These are phyloP conservation scores for Acacia confusa DNA, from an alignment of 306 rosid genomes.

Conservation along the genomic window DNA sequence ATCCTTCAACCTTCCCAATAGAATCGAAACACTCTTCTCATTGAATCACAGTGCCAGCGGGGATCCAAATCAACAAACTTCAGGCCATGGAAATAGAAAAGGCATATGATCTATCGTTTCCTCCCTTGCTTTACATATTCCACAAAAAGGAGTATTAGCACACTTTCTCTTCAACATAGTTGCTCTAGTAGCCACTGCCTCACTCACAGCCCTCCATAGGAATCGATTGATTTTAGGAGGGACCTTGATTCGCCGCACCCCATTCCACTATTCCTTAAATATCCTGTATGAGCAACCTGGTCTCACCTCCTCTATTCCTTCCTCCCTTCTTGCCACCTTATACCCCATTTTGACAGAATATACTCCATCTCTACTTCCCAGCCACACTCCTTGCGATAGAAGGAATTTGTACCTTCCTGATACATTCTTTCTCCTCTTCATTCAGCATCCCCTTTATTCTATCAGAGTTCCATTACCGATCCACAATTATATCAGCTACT, in stretches of 20 bases:
- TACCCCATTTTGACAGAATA: too few species aligned
- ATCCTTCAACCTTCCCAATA: not conserved
- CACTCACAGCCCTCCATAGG: not conserved
- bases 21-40: not conserved
- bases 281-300: not conserved
- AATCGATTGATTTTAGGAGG: not conserved
- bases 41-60: too few species aligned
- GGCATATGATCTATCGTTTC: not conserved
- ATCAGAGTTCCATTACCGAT: not conserved
- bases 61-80: too few species aligned
- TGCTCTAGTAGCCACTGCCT: not conserved
- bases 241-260: too few species aligned
- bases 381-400: not conserved
- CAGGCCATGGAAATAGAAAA: too few species aligned
- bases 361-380: not conserved
- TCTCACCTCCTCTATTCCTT: too few species aligned
- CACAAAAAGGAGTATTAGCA: not conserved
- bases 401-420: too few species aligned
- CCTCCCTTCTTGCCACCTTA: too few species aligned
- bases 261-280: not conserved
- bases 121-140: not conserved
- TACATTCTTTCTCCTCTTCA: too few species aligned
- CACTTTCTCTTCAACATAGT: not conserved
- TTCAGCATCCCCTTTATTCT: not conserved
- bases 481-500: not conserved